These are phyloP conservation scores for Salicornia ramosissima DNA, from an alignment of 148 eudicot species.

Conservation along the genomic window DNA sequence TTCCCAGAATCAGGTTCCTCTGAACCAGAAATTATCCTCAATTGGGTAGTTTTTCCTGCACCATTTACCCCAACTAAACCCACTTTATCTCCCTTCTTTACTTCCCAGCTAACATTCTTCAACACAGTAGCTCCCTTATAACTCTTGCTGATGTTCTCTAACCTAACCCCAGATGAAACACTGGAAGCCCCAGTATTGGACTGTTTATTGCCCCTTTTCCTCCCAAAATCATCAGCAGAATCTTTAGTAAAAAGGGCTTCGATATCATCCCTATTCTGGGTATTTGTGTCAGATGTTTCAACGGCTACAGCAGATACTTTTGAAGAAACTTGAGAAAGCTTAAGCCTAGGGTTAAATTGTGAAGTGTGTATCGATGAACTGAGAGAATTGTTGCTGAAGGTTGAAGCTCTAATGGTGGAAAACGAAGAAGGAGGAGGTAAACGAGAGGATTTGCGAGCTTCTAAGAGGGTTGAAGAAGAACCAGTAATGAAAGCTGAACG, in stretches of 20 bases:
- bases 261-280: slow-evolving; percentile 45
- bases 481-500: slow-evolving; percentile 22
- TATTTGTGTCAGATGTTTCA: slow-evolving; percentile 35
- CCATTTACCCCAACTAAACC: slow-evolving; percentile 97
- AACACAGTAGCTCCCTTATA: slow-evolving; percentile 82
- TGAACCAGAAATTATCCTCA: slow-evolving; percentile 82
- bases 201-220: slow-evolving; percentile 37
- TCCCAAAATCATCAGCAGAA: slow-evolving; percentile 26
- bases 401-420: slow-evolving; percentile 28
- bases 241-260: slow-evolving; percentile 64
- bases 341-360: slow-evolving; percentile 23
- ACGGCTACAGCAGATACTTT: slow-evolving; percentile 46
- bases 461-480: slow-evolving; percentile 22
- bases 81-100: slow-evolving; percentile 90
- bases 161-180: slow-evolving; percentile 77
- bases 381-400: slow-evolving; percentile 19
- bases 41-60: slow-evolving; percentile 93
- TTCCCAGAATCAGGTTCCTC: slow-evolving; percentile 92
- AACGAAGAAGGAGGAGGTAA: slow-evolving; percentile 33
- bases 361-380: slow-evolving; percentile 21
- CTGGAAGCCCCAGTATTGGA: slow-evolving; percentile 67
- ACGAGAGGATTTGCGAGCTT: slow-evolving; percentile 30
- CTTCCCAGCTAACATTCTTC: slow-evolving; percentile 87
- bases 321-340: slow-evolving; percentile 25
- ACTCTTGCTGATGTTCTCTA: slow-evolving; percentile 74